Evolutionary conservation across 345 rosid genomes (phyloP).

Genomic region (Fremontodendron californicum): DNA sequence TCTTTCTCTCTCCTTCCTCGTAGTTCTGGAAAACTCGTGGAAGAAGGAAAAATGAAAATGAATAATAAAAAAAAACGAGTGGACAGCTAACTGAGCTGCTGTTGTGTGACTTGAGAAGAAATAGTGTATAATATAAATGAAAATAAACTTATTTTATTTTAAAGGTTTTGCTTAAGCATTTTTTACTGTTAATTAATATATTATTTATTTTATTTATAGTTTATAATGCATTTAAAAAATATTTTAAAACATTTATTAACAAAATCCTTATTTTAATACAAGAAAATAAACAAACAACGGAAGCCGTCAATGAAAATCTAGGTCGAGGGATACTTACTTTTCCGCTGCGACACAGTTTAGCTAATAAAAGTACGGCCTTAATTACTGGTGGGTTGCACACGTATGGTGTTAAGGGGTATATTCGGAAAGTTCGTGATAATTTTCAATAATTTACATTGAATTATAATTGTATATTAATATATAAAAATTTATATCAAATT

Average conservation of each 20-base stretch:
- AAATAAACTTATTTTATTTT: not conserved
- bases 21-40: slow-evolving; percentile 42
- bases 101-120: slow-evolving; percentile 25
- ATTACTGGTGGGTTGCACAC: slow-evolving; percentile 1
- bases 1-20: slow-evolving; percentile 22
- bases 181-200: no score
- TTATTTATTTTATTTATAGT: no score
- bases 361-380: not conserved
- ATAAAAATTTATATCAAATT: no score
- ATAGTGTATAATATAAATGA: not conserved
- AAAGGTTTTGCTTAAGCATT: no score
- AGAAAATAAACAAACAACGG: slow-evolving; percentile 15
- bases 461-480: no score
- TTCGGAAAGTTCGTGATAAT: not conserved
- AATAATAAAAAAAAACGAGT: slow-evolving; percentile 54
- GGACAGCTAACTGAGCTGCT: slow-evolving; percentile 64
- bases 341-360: slow-evolving; percentile 15
- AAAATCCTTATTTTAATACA: no score
- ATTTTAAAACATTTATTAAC: no score
- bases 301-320: slow-evolving; percentile 35
- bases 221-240: no score
- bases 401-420: slow-evolving; percentile 8
- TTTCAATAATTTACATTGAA: no score
- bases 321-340: not conserved
- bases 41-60: slow-evolving; percentile 24